Evolutionary conservation across 1,284 basidiomycete species (phyloP), one percentile per base, ranked within the genome.

Genomic region (Schizophyllum amplum): DNA sequence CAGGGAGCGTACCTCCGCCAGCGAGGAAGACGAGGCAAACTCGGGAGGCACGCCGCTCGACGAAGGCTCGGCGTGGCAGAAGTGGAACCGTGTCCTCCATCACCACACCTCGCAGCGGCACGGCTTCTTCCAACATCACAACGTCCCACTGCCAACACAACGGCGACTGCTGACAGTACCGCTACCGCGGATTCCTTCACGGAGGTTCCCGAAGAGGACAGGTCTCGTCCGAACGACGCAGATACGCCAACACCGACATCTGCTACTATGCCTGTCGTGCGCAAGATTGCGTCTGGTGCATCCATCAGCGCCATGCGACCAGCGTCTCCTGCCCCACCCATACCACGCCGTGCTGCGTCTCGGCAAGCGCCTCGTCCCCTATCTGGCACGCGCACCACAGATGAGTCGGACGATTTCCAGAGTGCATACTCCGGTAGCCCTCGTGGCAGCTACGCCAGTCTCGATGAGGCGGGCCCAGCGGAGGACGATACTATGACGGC

Each of bases 391-490:
- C 68, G 69, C 13, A 73, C 77, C 23, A 86, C 88, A 9, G 88
- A 91, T 61, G 89, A 90, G 62, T 90, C 88, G 26, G 88, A 91
- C 64, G 88, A 91, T 65, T 91, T 91, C 69, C 87, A 90, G 69
- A 91, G 88, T 62, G 88, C 89, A 46, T 90, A 88, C 68, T 90
- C 87, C 4, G 71, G 78, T 1, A 88, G 86, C n/a, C 86, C 87
- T 11, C 78, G 86, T 1, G 79, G 74, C 53, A 87, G 84, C 64
- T 83, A 82, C 58, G 27, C 27, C 27, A 33, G 27, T 33, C 57
- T 65, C 53, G 59, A 60, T 23, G 60, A 56, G 6, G 59, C 54
- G 48, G 59, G 54, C 46, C 55, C 53, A 9, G 62, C 68, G 50
- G 65, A 68, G 4, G 64, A 67, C 17, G 64, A 66, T 47, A 62